Evolutionary conservation across 139 green algal species (phyloP).

Genomic region (Parachlorella kessleri): DNA sequence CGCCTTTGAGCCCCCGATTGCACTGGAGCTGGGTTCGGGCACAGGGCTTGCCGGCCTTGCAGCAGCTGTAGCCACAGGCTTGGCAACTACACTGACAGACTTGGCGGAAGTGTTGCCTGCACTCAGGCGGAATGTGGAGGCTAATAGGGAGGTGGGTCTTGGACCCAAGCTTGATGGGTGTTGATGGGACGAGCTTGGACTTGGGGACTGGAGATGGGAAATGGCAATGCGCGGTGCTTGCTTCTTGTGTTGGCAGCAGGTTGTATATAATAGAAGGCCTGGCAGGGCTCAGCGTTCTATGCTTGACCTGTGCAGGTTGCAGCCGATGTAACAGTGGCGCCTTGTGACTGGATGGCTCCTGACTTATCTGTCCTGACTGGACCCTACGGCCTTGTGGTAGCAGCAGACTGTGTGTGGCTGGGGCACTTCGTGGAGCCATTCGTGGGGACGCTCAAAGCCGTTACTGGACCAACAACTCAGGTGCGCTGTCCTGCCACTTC

Average conservation of each 20-base stretch:
- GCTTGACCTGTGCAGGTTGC: no score
- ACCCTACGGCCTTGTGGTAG: conserved; percentile 12
- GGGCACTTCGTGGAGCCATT: conserved; percentile 24
- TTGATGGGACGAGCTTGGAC: no score
- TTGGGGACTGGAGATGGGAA: no score
- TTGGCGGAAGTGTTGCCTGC: conserved; percentile 24
- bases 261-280: not conserved
- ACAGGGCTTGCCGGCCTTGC: conserved; percentile 35
- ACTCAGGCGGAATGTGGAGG: conserved; percentile 15
- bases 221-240: no score
- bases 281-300: not conserved
- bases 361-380: not conserved
- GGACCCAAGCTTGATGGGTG: not conserved
- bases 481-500: no score
- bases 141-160: conserved; percentile 2
- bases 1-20: not conserved
- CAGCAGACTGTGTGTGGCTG: conserved; percentile 39
- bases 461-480: no score
- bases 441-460: conserved; percentile 12
- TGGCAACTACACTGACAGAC: conserved; percentile 20
- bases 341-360: not conserved
- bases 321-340: not conserved
- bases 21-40: conserved; percentile 34
- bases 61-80: conserved; percentile 15
- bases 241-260: not conserved